phyloP scores from a whole-genome alignment of 1,284 basidiomycete species.

The Schizopora paradoxa region DNA sequence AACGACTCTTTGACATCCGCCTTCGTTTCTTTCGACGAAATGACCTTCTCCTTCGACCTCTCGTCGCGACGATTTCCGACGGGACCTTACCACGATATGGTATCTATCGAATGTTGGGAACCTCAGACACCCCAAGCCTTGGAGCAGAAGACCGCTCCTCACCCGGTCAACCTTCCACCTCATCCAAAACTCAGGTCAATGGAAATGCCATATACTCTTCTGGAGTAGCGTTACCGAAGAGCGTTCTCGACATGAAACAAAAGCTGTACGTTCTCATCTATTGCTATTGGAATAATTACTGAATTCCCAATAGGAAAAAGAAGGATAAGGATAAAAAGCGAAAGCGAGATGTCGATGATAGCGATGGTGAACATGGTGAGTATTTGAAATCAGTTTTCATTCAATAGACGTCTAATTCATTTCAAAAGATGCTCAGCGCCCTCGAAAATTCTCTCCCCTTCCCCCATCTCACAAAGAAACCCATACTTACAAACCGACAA shows the following conservation, averaged over 20 bases:
- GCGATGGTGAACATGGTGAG: constrained; percentile 60
- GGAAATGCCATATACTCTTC: constrained; percentile 18
- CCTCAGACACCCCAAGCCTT: constrained; percentile 17
- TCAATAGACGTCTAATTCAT: no score
- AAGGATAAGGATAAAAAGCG: constrained; percentile 64
- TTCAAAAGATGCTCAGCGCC: constrained; percentile 42
- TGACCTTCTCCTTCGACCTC: no score
- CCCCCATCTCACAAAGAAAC: constrained; percentile 37
- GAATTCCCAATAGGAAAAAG: constrained; percentile 62
- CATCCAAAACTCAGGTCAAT: constrained; percentile 5
- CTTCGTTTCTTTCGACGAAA: no score
- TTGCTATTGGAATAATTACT: constrained; percentile 17
- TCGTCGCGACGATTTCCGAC: no score
- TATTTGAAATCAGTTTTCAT: constrained; percentile 14
- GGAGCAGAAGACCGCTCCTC: constrained; percentile 18
- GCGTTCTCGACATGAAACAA: constrained; percentile 11
- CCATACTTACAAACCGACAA: constrained; percentile 40
- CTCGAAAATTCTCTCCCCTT: constrained; percentile 53
- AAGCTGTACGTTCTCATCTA: constrained; percentile 24
- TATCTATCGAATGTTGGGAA: no score
- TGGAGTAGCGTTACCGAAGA: constrained; percentile 22
- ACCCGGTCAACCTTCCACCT: constrained; percentile 9
- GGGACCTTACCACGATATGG: no score
- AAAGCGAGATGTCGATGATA: constrained; percentile 70
- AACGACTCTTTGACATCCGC: no score